Percentiles rank a stretch among this genome's conserved stretches.
phyloP scores from a whole-genome alignment of 768 basidiomycete genomes.

The Boletus subparvulus region DNA sequence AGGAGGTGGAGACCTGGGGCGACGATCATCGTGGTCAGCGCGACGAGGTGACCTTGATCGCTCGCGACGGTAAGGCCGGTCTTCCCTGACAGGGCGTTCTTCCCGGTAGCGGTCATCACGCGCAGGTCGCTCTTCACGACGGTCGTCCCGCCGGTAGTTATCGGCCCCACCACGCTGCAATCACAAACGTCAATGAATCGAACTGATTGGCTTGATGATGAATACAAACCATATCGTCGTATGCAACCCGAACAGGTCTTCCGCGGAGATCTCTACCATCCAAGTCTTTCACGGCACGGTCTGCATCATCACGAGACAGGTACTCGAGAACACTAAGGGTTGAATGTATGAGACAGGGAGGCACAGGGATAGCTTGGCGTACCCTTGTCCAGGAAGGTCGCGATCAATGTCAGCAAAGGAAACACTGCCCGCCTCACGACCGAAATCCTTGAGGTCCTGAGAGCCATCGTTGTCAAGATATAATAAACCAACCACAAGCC shows the following conservation, averaged over 20 bases:
- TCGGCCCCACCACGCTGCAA: constrained; percentile 63
- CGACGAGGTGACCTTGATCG: constrained; percentile 84
- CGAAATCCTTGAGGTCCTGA: constrained; percentile 97
- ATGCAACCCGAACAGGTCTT: constrained; percentile 67
- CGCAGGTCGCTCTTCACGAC: constrained; percentile 53
- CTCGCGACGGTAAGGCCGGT: constrained; percentile 63
- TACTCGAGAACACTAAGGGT: constrained; percentile 82
- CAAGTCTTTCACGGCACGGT: constrained; percentile 86
- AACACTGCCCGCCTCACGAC: constrained; percentile 89
- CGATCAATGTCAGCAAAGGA: constrained; percentile 95
- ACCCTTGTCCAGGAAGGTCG: constrained; percentile 86
- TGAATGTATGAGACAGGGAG: constrained; percentile 6
- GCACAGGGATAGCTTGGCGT: constrained; percentile 24
- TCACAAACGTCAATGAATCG: background rate
- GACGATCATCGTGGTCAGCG: constrained; percentile 72
- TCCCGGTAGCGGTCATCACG: constrained; percentile 62
- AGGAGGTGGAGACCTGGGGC: constrained; percentile 74
- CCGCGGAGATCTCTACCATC: constrained; percentile 89
- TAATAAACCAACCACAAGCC: constrained; percentile 5
- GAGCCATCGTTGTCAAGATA: constrained; percentile 34
- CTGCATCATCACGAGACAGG: constrained; percentile 83
- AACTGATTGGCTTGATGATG: background rate
- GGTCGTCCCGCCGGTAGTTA: constrained; percentile 76
- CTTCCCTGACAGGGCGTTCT: constrained; percentile 54
- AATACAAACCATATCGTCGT: constrained; percentile 58